Base-by-base conservation (phyloP, 768 basidiomycete genomes). In the Boletus tomentosulus region DNA sequence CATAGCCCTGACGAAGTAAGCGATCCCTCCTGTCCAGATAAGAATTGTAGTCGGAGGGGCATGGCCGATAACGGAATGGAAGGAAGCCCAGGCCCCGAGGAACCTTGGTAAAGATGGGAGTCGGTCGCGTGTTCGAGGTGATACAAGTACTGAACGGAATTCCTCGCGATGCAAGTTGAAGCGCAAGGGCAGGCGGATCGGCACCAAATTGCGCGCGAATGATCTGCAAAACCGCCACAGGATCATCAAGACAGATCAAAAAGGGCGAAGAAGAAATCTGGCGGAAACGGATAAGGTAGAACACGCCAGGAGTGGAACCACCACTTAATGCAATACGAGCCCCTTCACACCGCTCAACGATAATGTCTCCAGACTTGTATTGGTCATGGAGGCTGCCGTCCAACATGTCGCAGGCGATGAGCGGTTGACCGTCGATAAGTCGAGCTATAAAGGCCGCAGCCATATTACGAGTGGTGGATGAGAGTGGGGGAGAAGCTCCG, bases 1-100 rank as follows among this genome's bases (percentile, higher is more conserved):
- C 46, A 43, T 52, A 56, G 22, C 19, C 42, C 7, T 4, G 27
- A 13, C 22, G 11, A 7, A 56, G 27, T 13, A 56, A 37, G 27
- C 3, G 22, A 33, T 56, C 55, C 50, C 55, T 47, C 2, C 31
- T 39, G 22, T 41, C 27, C 4, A 56, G 39, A 30, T 53, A 53
- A 4, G 31, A 31, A 6, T 30, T 48, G 30, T 48, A 42, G 7
- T 53, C n/a, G 3, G 52, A 47, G 6, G 16, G 43, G 9, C 34
- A 13, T 11, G 51, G 43, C 10, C 10, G 2, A 19, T 48, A 48
- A 22, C 10, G 8, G 19, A 39, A 39, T 22, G 19, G 38, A 6
- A 39, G 38, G 38, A 39, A 39, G 38, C 35, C 8, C 27, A 27
- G 27, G 27, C 27, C 27, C 27, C 6, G 27, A 27, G 27, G 27